Evolutionary conservation across 768 basidiomycete species (phyloP), one percentile per base, ranked within the genome.

Genomic region (Scleroderma citrinum): DNA sequence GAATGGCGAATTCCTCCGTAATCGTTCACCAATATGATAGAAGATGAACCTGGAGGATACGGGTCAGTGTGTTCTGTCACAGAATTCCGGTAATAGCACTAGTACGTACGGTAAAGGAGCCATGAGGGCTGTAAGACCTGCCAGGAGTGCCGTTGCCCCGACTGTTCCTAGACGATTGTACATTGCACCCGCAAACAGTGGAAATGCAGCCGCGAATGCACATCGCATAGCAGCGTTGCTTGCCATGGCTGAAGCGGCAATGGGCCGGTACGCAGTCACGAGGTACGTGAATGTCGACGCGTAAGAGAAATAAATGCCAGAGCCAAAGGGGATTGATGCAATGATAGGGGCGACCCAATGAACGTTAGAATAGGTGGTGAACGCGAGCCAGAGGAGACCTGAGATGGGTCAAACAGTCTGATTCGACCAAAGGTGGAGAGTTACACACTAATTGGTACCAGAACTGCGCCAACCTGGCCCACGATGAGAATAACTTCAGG

Each of bases 121-220:
- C 74, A 83, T 77, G 16, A 83, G 40, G 2, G 77, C 74, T 49
- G 76, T 74, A 11, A 88, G 59, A 1, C 85, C 84, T 1, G 80
- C 86, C 16, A 88, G 58, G n/a, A 87, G 70, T 13, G 82, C 85
- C 0, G 81, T 83, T 1, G 83, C 85, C 0, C 86, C 87, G 0
- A 84, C 83, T 0, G 82, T 80, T 0, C 86, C 84, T 5, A 89
- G 61, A 5, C 64, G 55, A 11, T 62, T 51, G 52, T 76, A 82
- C 78, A 80, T 75, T 26, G 72, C 68, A 2, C 66, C 67, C 1
- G 78, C 76, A 46, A 78, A 80, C 20, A 80, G 59, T 2, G 80
- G 79, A 57, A 80, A 81, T 2, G 65, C 72, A 2, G 70, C 72
- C 0, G 77, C 78, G 50, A 81, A 78, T 0, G 65, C 56, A 11